phyloP scores from a whole-genome alignment of 2,329 filamentous ascomycete species.

The Aspergillus tamarii region DNA sequence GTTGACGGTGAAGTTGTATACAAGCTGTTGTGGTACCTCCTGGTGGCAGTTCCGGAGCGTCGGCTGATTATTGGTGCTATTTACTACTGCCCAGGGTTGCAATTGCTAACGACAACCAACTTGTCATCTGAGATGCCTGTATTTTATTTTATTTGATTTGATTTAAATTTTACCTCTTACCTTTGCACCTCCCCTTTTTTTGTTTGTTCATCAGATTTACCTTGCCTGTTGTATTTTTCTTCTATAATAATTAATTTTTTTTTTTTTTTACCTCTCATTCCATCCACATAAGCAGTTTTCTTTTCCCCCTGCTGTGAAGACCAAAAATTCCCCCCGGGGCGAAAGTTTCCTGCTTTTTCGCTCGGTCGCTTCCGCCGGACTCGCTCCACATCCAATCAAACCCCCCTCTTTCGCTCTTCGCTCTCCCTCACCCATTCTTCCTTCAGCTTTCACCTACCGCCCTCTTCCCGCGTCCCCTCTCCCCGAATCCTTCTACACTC shows the following conservation, averaged over 20 bases:
- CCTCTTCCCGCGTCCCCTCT: conserved; percentile 16
- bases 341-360: conserved; percentile 25
- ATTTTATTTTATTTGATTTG: neutral
- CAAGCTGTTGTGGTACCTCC: neutral
- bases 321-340: conserved; percentile 21
- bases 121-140: neutral
- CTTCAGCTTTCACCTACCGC: conserved; percentile 10
- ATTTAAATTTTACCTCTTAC: neutral
- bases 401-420: conserved; percentile 15
- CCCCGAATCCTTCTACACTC: conserved; percentile 14
- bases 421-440: conserved; percentile 8
- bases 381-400: conserved; percentile 31
- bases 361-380: conserved; percentile 33
- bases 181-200: neutral
- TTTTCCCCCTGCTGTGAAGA: conserved; percentile 18
- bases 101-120: neutral
- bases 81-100: neutral
- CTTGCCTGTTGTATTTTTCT: conserved; percentile 5
- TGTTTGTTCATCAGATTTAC: conserved; percentile 8
- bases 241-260: too few relatives aligned
- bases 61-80: neutral
- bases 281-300: neutral
- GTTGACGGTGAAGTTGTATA: neutral
- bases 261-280: neutral
- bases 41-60: neutral